Evolutionary conservation across 306 rosid species (phyloP).

Genomic region (Trichosanthes cucumerina): DNA sequence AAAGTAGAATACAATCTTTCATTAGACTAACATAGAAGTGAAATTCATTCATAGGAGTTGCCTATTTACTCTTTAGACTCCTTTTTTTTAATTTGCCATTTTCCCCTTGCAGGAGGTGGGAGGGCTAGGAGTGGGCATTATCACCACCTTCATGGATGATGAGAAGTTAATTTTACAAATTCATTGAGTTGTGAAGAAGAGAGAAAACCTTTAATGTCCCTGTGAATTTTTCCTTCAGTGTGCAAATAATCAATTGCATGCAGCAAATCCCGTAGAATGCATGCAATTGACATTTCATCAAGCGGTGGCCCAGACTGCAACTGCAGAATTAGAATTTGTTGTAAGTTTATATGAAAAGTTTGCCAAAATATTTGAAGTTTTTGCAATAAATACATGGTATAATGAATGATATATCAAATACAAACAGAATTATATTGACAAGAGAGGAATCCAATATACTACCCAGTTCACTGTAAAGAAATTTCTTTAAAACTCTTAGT

Average conservation of each 20-base stretch:
- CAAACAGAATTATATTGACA: neutral
- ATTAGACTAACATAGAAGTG: slow-evolving; percentile 21
- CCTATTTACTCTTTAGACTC: neutral
- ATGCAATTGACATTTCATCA: slow-evolving; percentile 89
- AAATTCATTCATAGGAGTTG: slow-evolving; percentile 1
- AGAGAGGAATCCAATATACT: slow-evolving; percentile 1
- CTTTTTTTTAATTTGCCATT: neutral
- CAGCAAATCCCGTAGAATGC: slow-evolving; percentile 89
- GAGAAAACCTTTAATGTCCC: slow-evolving; percentile 86
- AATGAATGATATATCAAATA: neutral
- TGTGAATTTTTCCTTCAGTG: slow-evolving; percentile 89
- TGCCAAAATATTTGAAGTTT: slow-evolving; percentile 3
- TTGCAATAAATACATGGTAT: neutral
- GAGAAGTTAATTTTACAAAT: neutral
- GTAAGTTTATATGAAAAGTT: slow-evolving; percentile 14
- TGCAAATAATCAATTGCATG: slow-evolving; percentile 94
- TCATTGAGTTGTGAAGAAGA: neutral
- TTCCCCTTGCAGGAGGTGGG: neutral
- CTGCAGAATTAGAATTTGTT: slow-evolving; percentile 37
- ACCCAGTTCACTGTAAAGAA: neutral
- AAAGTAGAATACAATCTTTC: slow-evolving; percentile 22
- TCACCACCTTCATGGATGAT: neutral
- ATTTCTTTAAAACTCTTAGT: neutral
- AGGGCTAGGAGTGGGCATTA: neutral
- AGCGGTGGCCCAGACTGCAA: slow-evolving; percentile 89